Percentiles rank a stretch among this genome's conserved stretches.
These are phyloP conservation scores for Diaporthe velutina DNA, from an alignment of 2,329 filamentous ascomycete species.

Conservation along the genomic window DNA sequence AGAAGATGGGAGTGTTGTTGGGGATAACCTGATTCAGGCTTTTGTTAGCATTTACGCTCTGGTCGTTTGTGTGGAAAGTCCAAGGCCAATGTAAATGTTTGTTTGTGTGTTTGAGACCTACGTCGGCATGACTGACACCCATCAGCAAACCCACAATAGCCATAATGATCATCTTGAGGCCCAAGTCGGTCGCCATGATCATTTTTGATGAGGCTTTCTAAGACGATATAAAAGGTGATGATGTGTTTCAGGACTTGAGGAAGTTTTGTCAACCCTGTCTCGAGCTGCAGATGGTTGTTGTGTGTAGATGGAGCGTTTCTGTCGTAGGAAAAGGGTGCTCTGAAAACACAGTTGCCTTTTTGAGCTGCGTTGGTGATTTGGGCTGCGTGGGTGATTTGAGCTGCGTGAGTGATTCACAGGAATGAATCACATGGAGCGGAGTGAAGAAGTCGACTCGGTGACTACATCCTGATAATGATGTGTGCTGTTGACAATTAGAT, in stretches of 20 bases:
- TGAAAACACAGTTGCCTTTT: neutral
- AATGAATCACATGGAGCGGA: neutral
- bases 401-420: neutral
- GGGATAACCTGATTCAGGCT: neutral
- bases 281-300: neutral
- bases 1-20: neutral
- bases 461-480: neutral
- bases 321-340: accelerated
- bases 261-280: neutral
- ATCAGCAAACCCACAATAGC: neutral
- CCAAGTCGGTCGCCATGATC: neutral
- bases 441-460: neutral
- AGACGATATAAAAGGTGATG: too few species aligned
- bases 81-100: too few species aligned
- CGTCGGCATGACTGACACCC: neutral
- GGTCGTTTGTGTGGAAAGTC: neutral
- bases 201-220: neutral
- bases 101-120: neutral
- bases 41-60: neutral
- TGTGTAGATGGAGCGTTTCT: neutral
- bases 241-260: neutral
- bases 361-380: too few species aligned
- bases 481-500: neutral
- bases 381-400: too few species aligned
- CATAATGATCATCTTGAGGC: neutral